A percentile compares a stretch with the other conserved stretches of the same genome.
Evolutionary conservation across 441 rosid genomes (phyloP).

Genomic region (Jatropha multifida): DNA sequence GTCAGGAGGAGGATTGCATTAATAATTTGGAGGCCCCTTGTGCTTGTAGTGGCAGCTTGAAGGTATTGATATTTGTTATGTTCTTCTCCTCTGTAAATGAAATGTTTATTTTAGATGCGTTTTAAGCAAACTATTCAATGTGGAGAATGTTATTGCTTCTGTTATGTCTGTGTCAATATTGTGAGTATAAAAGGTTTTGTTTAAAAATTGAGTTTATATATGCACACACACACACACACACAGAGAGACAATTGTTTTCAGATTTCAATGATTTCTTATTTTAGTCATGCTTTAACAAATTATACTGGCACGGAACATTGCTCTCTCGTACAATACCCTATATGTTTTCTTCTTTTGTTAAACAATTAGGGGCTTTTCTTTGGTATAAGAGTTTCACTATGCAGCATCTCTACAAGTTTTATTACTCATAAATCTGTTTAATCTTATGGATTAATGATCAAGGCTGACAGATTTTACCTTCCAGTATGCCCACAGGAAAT

Average conservation of each 20-base stretch:
- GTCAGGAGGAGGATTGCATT: constrained; percentile 80
- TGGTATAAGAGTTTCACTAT: not conserved
- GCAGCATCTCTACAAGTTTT: too few species aligned
- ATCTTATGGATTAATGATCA: not conserved
- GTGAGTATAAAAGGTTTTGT: not conserved
- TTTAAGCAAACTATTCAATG: constrained; percentile 3
- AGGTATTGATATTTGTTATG: constrained; percentile 38
- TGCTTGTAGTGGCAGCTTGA: constrained; percentile 87
- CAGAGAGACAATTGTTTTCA: not conserved
- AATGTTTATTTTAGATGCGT: not conserved
- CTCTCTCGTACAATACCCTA: not conserved
- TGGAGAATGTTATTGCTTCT: not conserved
- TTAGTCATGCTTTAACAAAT: not conserved
- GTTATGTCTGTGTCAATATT: not conserved
- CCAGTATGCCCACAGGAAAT: constrained; percentile 85
- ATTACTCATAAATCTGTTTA: too few species aligned
- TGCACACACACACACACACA: not conserved
- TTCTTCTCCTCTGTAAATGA: not conserved
- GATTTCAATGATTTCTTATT: not conserved
- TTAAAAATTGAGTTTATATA: not conserved
- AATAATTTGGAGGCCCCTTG: constrained; percentile 82
- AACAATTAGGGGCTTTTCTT: not conserved
- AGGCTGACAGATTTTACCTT: constrained; percentile 24
- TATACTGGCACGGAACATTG: not conserved
- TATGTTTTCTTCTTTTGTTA: not conserved